Base-by-base conservation (phyloP, 257 asterid species). In the Ballota nigra region DNA sequence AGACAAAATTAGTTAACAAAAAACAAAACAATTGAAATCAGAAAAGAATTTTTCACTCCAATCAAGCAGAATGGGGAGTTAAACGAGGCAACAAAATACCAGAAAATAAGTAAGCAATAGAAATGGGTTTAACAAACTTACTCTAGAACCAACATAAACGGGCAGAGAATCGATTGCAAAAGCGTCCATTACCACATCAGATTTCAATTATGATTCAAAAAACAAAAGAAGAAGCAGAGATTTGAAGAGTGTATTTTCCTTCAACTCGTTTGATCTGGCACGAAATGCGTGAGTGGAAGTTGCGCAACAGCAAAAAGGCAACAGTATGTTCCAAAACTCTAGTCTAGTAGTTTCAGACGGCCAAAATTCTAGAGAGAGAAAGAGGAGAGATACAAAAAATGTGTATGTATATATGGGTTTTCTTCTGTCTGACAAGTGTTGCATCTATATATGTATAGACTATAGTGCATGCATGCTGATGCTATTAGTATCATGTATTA, bases 111-210 rank as follows among this genome's bases (percentile, higher is more conserved):
- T n/a, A n/a, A n/a, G n/a, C n/a, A n/a, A n/a, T n/a, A 62, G 31
- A 1, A 36, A 13, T 8, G 57, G 66, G 55, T 59, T 45, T 1
- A 63, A 33, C 8, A 6, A 77, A 76, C 79, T 77, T 72, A 80
- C 95, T 85, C 83, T 79, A 55, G 73, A 83, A 74, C 81, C 83
- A 53, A 55, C 72, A 38, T 79, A 77, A 67, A 82, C 75, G 66
- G 88, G 76, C 68, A 16, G 77, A 66, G 91, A 80, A 70, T 71
- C 77, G 69, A 81, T 72, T 23, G 79, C 64, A 67, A 85, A 66
- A 52, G 83, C 82, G 36, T 82, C 95, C 95, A 86, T 88, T 69
- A 73, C 71, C 70, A 49, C 74, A 75, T 49, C 64, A 49, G 20
- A 45, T 15, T 10, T 34, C 12, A 12, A 20, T 34, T 49, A 26